These are phyloP conservation scores for Scortechinia acanthostroma DNA, from an alignment of 2,329 filamentous ascomycete genomes.

Conservation along the genomic window DNA sequence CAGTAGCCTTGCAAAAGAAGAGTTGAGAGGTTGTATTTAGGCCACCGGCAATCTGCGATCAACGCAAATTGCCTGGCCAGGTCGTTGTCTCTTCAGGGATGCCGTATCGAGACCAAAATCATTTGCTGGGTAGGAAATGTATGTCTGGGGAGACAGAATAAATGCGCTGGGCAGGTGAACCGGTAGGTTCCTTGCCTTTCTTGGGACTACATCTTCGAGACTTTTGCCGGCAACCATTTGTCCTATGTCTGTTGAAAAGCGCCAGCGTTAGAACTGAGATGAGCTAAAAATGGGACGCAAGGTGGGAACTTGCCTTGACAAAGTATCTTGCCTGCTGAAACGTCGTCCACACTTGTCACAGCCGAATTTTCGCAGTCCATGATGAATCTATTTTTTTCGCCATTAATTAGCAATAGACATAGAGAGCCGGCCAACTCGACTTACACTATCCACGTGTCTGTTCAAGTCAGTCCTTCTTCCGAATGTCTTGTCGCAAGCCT, in stretches of 20 bases:
- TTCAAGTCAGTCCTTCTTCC: neutral
- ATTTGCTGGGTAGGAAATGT: no score
- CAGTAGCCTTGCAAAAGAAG: no score
- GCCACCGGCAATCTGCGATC: no score
- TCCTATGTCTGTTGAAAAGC: neutral
- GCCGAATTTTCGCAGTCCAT: slow-evolving; percentile 1
- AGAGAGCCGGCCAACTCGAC: neutral
- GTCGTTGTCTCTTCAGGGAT: no score
- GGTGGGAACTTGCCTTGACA: neutral
- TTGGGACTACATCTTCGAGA: no score
- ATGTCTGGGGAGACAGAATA: no score
- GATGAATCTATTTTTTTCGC: neutral
- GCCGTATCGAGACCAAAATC: no score
- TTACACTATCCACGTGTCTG: neutral
- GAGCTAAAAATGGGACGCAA: neutral
- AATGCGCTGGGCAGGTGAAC: no score
- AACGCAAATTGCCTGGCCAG: no score
- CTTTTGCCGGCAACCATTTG: neutral
- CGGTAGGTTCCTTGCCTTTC: no score
- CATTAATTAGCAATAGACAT: neutral
- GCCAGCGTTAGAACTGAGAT: neutral
- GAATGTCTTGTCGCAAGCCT: neutral
- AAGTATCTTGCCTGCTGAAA: neutral
- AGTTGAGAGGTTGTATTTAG: no score
- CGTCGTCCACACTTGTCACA: neutral